A percentile compares a stretch with the other conserved stretches of the same genome.
phyloP scores from a whole-genome alignment of 495 filamentous ascomycete genomes.

The Podospora appendiculata region DNA sequence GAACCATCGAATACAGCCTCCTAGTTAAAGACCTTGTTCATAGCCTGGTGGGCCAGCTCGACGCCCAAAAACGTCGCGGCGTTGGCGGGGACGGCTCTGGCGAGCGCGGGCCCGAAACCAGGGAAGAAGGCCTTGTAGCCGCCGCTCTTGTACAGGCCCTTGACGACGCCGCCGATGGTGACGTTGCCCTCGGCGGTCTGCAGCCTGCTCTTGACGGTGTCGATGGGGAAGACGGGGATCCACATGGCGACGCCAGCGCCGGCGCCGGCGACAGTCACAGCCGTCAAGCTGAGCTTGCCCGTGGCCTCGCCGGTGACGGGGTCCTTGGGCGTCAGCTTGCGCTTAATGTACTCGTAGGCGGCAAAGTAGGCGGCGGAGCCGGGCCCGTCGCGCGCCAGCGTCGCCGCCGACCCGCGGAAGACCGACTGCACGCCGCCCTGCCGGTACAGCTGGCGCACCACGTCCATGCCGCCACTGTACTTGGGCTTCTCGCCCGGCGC shows the following conservation, averaged over 20 bases:
- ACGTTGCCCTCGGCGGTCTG: conserved; percentile 87
- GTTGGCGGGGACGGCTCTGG: conserved; percentile 90
- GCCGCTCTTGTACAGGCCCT: conserved; percentile 67
- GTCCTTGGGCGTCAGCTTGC: conserved; percentile 76
- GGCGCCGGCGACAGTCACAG: conserved; percentile 81
- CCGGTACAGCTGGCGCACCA: conserved; percentile 90
- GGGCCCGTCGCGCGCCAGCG: conserved; percentile 86
- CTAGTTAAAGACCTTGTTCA: conserved; percentile 59
- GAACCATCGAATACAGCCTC: not conserved
- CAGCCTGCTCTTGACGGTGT: conserved; percentile 90
- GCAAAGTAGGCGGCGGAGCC: conserved; percentile 95
- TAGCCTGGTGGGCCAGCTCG: conserved; percentile 72
- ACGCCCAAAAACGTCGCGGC: conserved; percentile 68
- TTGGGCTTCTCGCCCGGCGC: conserved; percentile 86
- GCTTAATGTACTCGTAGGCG: conserved; percentile 92
- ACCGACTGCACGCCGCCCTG: conserved; percentile 86
- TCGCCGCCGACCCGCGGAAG: conserved; percentile 85
- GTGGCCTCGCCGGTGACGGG: conserved; percentile 60
- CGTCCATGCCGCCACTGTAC: conserved; percentile 82
- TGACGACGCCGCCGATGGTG: conserved; percentile 72
- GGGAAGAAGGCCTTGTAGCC: conserved; percentile 96
- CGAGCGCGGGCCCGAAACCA: conserved; percentile 86
- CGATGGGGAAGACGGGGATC: conserved; percentile 96
- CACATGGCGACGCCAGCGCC: conserved; percentile 96
- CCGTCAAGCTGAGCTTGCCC: conserved; percentile 67